Evolutionary conservation across 2,329 filamentous ascomycete species (phyloP).

Genomic region (Pyricularia pennisetigena): DNA sequence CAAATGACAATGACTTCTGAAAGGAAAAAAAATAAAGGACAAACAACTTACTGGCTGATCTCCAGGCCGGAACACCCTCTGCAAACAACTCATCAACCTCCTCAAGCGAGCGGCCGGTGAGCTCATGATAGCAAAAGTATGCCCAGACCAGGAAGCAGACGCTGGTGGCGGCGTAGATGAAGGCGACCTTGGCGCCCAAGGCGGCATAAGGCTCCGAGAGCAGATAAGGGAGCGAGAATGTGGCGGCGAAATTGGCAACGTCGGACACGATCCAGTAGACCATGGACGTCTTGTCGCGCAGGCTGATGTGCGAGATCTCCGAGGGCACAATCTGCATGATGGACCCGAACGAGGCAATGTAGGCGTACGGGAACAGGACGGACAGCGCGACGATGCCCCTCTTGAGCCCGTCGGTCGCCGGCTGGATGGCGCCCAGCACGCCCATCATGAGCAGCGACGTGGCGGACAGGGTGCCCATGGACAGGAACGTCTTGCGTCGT

Average conservation of each 20-base stretch:
- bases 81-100: constrained; percentile 16
- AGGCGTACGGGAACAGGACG: constrained; percentile 2
- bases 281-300: constrained; percentile 4
- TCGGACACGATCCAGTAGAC: constrained; percentile 4
- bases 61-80: constrained; percentile 6
- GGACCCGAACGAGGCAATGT: constrained; percentile 1
- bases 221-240: constrained; percentile 26
- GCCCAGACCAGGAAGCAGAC: constrained; percentile 28
- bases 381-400: constrained; percentile 4
- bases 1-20: not conserved
- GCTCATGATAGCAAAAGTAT: constrained; percentile 12
- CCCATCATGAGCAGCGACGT: constrained; percentile 3
- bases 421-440: not conserved
- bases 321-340: constrained; percentile 5
- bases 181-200: constrained; percentile 24
- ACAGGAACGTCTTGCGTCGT: constrained; percentile 1
- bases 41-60: not conserved
- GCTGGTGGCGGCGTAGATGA: constrained; percentile 27
- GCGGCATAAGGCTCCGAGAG: constrained; percentile 23
- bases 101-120: constrained; percentile 11
- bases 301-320: constrained; percentile 5
- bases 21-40: not conserved
- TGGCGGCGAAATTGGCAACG: constrained; percentile 20
- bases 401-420: not conserved
- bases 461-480: not conserved